phyloP scores from a whole-genome alignment of 2,329 filamentous ascomycete genomes.

The Hypoxylon sp. region DNA sequence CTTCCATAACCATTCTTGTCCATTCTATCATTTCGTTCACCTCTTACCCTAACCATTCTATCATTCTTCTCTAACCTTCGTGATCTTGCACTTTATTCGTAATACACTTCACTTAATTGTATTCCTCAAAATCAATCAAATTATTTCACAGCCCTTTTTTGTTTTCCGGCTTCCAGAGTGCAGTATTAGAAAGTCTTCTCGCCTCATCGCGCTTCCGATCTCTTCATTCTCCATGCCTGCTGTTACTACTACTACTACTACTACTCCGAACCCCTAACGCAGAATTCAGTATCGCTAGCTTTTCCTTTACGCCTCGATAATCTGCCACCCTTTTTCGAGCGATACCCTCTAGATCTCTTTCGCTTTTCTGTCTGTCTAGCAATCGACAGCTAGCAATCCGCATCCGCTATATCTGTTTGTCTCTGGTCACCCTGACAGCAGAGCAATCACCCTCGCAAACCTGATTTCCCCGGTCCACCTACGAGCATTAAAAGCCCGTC shows the following conservation, averaged over 20 bases:
- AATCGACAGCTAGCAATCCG: slow-evolving; percentile 4
- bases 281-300: slow-evolving; percentile 31
- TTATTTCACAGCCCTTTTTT: slow-evolving; percentile 4
- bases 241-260: slow-evolving; percentile 16
- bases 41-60: slow-evolving; percentile 29
- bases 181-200: slow-evolving; percentile 22
- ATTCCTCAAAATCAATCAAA: slow-evolving; percentile 30
- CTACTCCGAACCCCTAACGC: slow-evolving; percentile 20
- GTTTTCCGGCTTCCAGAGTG: slow-evolving; percentile 13
- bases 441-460: slow-evolving; percentile 1
- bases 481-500: background rate
- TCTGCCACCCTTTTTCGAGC: slow-evolving; percentile 21
- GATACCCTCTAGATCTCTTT: slow-evolving; percentile 31
- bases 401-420: slow-evolving; percentile 1
- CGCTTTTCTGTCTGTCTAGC: slow-evolving; percentile 3
- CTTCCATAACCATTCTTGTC: slow-evolving; percentile 33
- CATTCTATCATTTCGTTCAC: slow-evolving; percentile 5
- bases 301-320: slow-evolving; percentile 20
- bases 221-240: slow-evolving; percentile 7
- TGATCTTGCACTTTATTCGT: slow-evolving; percentile 28
- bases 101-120: slow-evolving; percentile 35
- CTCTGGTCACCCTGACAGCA: slow-evolving; percentile 8
- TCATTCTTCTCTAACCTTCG: slow-evolving; percentile 33
- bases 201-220: slow-evolving; percentile 13
- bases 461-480: slow-evolving; percentile 7